Evolutionary conservation across 2,329 filamentous ascomycete genomes (phyloP), one percentile per base, ranked within the genome.

Genomic region (Ceratocystis alfenasii): DNA sequence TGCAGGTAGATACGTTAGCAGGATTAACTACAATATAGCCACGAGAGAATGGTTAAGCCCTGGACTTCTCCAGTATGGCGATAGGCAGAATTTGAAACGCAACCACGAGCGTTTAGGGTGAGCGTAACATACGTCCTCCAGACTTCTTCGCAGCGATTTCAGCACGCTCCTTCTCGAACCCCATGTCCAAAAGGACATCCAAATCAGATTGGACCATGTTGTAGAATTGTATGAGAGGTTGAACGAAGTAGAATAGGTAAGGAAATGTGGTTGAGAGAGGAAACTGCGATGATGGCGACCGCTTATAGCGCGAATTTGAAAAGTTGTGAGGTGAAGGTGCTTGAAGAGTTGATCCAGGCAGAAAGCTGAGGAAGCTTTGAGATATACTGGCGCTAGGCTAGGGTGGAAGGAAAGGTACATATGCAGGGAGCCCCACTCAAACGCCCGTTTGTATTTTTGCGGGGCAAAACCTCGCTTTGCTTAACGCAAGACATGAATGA

Each of bases 111-210:
- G 46, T 50, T 50, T 53, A 30, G 55, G 48, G 4, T 1, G 17
- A 25, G 20, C 25, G 62, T 25, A 30, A 78, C 88, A 77, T 79
- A 90, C 91, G 77, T 67, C 88, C 88, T 71, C 91, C 90, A 12
- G 86, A 83, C 73, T 89, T 90, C 77, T 93, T 90, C 69, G 96
- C 80, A 45, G 94, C 94, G 59, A 97, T 77, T 74, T 92, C 83
- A 60, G 90, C 87, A 70, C 89, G 86, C 72, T 90, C 84, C 72
- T 85, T 84, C 69, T 95, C 90, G 73, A 99, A 99, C 76, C 86
- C 86, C 84, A 88, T 87, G 64, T 87, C 85, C 69, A 87, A 73
- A 71, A 88, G 77, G 45, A 81, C 76, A 20, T 85, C 80, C 20
- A 87, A 77, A 71, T 87, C 84, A 57, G 83, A 80, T 69, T 81